phyloP scores from a whole-genome alignment of 2,329 filamentous ascomycete species.

The Aspergillus unguis region DNA sequence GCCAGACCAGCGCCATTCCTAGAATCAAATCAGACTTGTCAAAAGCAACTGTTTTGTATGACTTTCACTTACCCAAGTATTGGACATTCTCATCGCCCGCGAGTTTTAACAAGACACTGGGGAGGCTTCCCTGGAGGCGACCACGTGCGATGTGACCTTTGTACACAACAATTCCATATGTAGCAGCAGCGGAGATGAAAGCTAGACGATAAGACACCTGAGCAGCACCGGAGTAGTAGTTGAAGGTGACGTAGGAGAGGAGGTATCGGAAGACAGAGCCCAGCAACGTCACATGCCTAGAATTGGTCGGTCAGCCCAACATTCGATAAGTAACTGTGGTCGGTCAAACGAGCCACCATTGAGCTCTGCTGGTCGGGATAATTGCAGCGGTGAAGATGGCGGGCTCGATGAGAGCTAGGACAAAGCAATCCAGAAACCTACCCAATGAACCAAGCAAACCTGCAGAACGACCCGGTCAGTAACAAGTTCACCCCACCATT shows the following conservation, averaged over 20 bases:
- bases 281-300: slow-evolving; percentile 81
- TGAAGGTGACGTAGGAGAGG: slow-evolving; percentile 84
- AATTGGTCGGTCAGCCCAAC: slow-evolving; percentile 24
- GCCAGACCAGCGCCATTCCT: slow-evolving; percentile 95
- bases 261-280: slow-evolving; percentile 77
- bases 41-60: background rate
- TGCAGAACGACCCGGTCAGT: slow-evolving; percentile 29
- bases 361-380: background rate
- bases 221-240: slow-evolving; percentile 74
- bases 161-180: slow-evolving; percentile 98
- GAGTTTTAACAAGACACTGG: slow-evolving; percentile 62
- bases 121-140: slow-evolving; percentile 66
- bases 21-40: slow-evolving; percentile 11
- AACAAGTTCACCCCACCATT: slow-evolving; percentile 11
- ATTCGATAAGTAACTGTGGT: background rate
- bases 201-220: slow-evolving; percentile 83
- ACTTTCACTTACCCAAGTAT: slow-evolving; percentile 71
- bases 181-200: slow-evolving; percentile 83
- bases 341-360: background rate
- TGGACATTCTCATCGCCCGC: slow-evolving; percentile 93
- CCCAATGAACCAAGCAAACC: slow-evolving; percentile 74
- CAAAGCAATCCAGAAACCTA: slow-evolving; percentile 50
- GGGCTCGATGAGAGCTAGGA: background rate
- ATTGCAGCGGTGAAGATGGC: background rate
- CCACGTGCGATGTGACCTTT: slow-evolving; percentile 88